Evolutionary conservation across 2,329 filamentous ascomycete genomes (phyloP).

Genomic region (Akanthomyces uredinophilus): DNA sequence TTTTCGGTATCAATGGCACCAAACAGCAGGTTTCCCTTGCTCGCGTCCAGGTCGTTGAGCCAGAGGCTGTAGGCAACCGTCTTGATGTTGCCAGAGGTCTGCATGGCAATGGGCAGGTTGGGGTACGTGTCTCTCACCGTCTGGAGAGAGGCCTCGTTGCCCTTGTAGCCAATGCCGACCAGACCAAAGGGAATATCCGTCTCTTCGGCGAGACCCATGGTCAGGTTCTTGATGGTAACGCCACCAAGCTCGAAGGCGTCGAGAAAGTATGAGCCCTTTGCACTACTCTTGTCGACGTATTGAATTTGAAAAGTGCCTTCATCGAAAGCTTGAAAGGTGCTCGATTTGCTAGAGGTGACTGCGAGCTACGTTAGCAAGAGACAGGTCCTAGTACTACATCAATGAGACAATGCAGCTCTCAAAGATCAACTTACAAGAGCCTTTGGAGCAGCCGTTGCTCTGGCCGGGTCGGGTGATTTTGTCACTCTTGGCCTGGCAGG

Average conservation of each 20-base stretch:
- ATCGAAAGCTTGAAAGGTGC: slow-evolving; percentile 40
- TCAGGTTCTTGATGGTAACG: slow-evolving; percentile 46
- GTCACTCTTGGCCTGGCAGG: slow-evolving; percentile 31
- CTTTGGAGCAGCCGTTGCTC: slow-evolving; percentile 34
- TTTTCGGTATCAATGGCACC: slow-evolving; percentile 76
- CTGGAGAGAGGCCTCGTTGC: slow-evolving; percentile 42
- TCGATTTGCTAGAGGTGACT: slow-evolving; percentile 45
- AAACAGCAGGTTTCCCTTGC: slow-evolving; percentile 68
- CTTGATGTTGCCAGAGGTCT: slow-evolving; percentile 57
- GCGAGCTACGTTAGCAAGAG: slow-evolving; percentile 20
- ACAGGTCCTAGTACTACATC: neutral
- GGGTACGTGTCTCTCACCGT: slow-evolving; percentile 35
- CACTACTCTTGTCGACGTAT: slow-evolving; percentile 57
- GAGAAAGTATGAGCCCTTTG: slow-evolving; percentile 53
- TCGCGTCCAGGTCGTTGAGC: slow-evolving; percentile 55
- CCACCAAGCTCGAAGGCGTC: slow-evolving; percentile 53
- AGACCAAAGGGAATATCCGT: slow-evolving; percentile 54
- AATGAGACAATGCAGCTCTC: too few relatives aligned
- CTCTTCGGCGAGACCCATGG: slow-evolving; percentile 53
- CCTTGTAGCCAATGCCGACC: slow-evolving; percentile 55
- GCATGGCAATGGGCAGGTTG: slow-evolving; percentile 62
- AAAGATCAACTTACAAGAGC: slow-evolving; percentile 38
- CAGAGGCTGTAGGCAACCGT: slow-evolving; percentile 67
- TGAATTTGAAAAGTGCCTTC: slow-evolving; percentile 48
- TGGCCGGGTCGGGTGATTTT: slow-evolving; percentile 19